Base-by-base conservation (phyloP, 179 eudicot genomes). In the Nepenthes alata region DNA sequence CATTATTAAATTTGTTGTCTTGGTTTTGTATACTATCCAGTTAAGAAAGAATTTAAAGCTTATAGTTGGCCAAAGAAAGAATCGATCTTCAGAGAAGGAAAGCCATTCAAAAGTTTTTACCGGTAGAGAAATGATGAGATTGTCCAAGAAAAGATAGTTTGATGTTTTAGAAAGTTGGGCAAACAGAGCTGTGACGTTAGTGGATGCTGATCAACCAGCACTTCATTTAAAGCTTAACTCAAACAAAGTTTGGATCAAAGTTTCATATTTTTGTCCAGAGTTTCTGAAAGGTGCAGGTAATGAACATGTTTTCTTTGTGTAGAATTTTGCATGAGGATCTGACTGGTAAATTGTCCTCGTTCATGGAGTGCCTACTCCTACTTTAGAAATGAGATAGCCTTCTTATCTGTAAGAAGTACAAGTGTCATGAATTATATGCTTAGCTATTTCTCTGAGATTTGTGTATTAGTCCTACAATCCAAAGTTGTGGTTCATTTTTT, bases 41-140 rank as follows among this genome's bases (percentile, higher is more conserved):
- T 88, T 80, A 81, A 84, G 84, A 88, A 83, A 83, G 88, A 84
- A 78, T 71, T 60, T 89, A 89, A 71, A 86, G 87, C 81, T 80
- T 80, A 74, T 78, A 89, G 75, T 81, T 84, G 88, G 88, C 74
- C 81, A 85, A 77, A 74, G 86, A 81, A 81, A 81, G 86, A 76
- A 77, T 60, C 70, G 76, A 53, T 71, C 87, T 66, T 74, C 83
- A 69, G 78, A 75, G 80, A 75, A 75, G 78, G 83, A 72, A 70
- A 52, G 70, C 73, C 34, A 72, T 65, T 57, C 80, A 52, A 76
- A 76, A 76, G 79, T 63, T 58, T 70, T 65, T 76, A 74, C 80
- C 70, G 66, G 73, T 74, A 74, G 73, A 67, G 80, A 65, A 62
- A 59, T 74, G 75, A 75, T 79, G 80, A 63, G 76, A 76, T 71